phyloP scores from a whole-genome alignment of 305 asterid genomes.

The Rubia balearica region DNA sequence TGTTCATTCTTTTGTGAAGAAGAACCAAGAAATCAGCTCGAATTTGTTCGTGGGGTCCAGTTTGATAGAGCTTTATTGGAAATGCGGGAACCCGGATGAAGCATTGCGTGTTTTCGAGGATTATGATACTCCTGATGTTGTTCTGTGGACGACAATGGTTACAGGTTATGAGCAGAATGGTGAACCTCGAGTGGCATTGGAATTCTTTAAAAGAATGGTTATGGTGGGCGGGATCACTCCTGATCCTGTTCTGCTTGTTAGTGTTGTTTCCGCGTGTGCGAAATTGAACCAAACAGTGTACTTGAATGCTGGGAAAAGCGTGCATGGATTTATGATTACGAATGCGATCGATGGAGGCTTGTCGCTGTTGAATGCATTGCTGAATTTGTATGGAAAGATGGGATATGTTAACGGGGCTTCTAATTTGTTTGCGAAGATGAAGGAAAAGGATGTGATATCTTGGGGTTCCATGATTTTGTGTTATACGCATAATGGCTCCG shows the following conservation, averaged over 20 bases:
- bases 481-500: constrained; percentile 54
- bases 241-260: constrained; percentile 47
- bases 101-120: constrained; percentile 55
- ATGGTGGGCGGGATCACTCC: constrained; percentile 16
- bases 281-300: constrained; percentile 23
- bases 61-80: constrained; percentile 51
- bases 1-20: constrained; percentile 54
- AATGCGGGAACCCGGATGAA: constrained; percentile 48
- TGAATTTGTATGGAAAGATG: constrained; percentile 56
- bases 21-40: constrained; percentile 28
- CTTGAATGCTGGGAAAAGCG: constrained; percentile 45
- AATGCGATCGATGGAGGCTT: constrained; percentile 29
- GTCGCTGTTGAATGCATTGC: constrained; percentile 43
- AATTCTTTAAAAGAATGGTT: constrained; percentile 33
- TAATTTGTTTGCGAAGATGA: constrained; percentile 44
- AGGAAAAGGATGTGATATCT: constrained; percentile 55
- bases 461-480: constrained; percentile 71
- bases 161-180: constrained; percentile 53
- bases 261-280: constrained; percentile 57
- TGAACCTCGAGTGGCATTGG: constrained; percentile 37
- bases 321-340: constrained; percentile 49
- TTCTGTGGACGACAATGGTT: constrained; percentile 59
- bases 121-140: constrained; percentile 50
- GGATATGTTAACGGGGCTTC: constrained; percentile 34
- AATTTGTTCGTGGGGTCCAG: constrained; percentile 61